Evolutionary conservation across 352 stramenopile genomes (phyloP), one percentile per base, ranked within the genome.

Genomic region (Globisporangium apiculatum): DNA sequence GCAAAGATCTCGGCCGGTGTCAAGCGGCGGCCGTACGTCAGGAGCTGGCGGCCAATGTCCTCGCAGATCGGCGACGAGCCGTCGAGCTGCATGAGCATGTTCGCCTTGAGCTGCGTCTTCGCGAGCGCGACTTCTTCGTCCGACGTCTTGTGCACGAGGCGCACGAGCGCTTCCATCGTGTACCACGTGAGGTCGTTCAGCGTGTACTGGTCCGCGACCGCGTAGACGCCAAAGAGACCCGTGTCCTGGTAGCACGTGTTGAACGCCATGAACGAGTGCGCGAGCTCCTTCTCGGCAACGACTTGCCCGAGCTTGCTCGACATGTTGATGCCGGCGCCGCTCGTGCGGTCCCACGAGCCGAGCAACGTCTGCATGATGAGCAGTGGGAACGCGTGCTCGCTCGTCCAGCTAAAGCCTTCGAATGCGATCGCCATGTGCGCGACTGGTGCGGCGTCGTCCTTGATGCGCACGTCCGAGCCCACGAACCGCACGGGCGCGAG

Each of bases 241-340:
- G 96, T 99, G 76, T 99, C 98, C 80, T 99, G 98, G 88, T 99
- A 99, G 82, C 94, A 99, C 60, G 97, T 99, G 86, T 99, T 99
- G 84, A 99, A 99, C 36, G 96, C 98, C 72, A 96, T 98, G 77
- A 98, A 97, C 52, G 87, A 98, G 82, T 99, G 96, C 46, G 95
- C 97, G 40, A 98, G 79, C 72, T 99, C 95, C 69, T 97, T 89
- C 67, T 97, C 80, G 11, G 97, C 96, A 7, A 99, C 83, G 62
- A 97, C 91, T 76, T 98, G 90, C 59, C 96, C 97, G n/a, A 99
- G 77, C 67, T 97, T 95, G 41, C 89, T 98, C 57, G 92, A 94
- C 69, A 97, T 95, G 77, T 98, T 98, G 70, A 96, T 88, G 60
- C 95, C 95, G 46, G 91, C 81, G 57, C 96, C 95, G 49, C 81